These are phyloP conservation scores for Tuctoria greenei DNA, from an alignment of 176 grass and related monocot genomes.

Conservation along the genomic window DNA sequence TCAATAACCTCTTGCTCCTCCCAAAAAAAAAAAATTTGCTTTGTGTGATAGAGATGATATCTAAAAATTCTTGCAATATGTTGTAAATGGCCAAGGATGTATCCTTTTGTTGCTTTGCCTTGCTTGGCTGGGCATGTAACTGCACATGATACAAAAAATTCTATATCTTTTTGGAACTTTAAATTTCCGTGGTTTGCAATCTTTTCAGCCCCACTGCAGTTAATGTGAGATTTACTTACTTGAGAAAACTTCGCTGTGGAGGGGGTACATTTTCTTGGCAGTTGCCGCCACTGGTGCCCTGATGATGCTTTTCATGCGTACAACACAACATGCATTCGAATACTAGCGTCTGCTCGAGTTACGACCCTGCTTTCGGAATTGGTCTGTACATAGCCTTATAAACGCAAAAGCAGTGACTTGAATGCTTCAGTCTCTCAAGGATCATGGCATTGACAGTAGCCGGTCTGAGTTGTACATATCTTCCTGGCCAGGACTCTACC, in stretches of 20 bases:
- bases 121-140: conserved; percentile 16
- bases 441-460: conserved; percentile 8
- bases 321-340: background rate
- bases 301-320: background rate
- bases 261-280: background rate
- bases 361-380: background rate
- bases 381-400: background rate
- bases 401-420: background rate
- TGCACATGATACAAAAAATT: background rate
- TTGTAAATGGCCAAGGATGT: conserved; percentile 25
- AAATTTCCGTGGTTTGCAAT: background rate
- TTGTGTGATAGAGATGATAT: background rate
- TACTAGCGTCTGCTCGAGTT: background rate
- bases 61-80: background rate
- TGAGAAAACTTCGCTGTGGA: background rate
- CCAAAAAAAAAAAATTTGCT: too few species aligned
- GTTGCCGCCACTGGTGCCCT: background rate
- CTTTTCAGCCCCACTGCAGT: background rate
- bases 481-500: conserved; percentile 1
- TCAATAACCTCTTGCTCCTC: background rate
- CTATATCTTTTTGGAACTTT: background rate
- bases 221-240: background rate
- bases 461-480: background rate
- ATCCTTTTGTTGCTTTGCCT: conserved; percentile 2
- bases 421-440: background rate